Evolutionary conservation across 2,329 filamentous ascomycete species (phyloP).

Genomic region (Penicillium sp.): DNA sequence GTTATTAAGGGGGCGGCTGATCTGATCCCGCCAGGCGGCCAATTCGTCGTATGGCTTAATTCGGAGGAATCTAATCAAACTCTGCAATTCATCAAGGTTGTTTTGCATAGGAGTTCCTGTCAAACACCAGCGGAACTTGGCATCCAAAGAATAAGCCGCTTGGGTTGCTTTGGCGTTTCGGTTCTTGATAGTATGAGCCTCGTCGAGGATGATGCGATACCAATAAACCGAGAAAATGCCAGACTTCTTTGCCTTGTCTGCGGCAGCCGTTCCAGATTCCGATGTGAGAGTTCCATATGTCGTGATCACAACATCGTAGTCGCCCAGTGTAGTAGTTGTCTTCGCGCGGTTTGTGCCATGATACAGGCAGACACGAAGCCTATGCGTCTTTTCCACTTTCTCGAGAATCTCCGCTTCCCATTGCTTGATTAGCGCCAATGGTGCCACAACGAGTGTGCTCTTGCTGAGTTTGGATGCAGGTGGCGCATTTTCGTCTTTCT

Average conservation of each 20-base stretch:
- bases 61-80: conserved; percentile 85
- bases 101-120: conserved; percentile 98
- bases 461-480: conserved; percentile 69
- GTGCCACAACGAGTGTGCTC: conserved; percentile 88
- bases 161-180: conserved; percentile 94
- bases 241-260: conserved; percentile 68
- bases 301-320: conserved; percentile 94
- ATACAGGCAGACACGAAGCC: conserved; percentile 82
- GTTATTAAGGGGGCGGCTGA: conserved; percentile 85
- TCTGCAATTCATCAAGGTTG: conserved; percentile 94
- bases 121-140: conserved; percentile 93
- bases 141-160: conserved; percentile 81
- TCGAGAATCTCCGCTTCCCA: conserved; percentile 94
- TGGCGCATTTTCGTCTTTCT: conserved; percentile 61
- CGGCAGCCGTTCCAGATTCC: conserved; percentile 69
- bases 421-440: conserved; percentile 90
- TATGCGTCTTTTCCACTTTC: conserved; percentile 72
- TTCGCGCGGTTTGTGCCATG: conserved; percentile 88
- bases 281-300: conserved; percentile 96
- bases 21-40: conserved; percentile 86
- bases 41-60: conserved; percentile 91
- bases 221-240: conserved; percentile 91
- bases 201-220: conserved; percentile 94
- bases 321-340: conserved; percentile 72
- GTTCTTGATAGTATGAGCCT: conserved; percentile 98